phyloP scores from a whole-genome alignment of 768 basidiomycete genomes.

The Xerocomellus chrysenteron region DNA sequence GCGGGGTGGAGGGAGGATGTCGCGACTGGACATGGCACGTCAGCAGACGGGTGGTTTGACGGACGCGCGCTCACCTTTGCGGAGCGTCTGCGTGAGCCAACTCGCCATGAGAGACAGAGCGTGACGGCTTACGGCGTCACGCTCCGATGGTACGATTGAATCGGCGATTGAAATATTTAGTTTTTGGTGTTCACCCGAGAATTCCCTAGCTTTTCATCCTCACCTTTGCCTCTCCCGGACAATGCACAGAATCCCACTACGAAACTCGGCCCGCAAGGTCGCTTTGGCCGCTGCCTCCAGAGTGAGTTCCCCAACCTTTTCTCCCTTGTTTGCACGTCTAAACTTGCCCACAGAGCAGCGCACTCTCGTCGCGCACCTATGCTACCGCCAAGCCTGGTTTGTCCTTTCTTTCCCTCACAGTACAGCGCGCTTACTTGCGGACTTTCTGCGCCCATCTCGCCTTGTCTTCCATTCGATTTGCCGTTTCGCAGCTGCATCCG shows the following conservation, averaged over 20 bases:
- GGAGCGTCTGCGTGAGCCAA: constrained; percentile 26
- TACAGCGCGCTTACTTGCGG: constrained; percentile 2
- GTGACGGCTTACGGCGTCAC: constrained; percentile 12
- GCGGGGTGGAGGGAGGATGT: constrained; percentile 18
- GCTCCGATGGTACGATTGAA: constrained; percentile 19
- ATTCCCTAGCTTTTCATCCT: constrained; percentile 43
- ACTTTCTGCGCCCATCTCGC: constrained; percentile 11
- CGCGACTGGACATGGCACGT: constrained; percentile 14
- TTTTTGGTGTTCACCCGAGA: constrained; percentile 36
- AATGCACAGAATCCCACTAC: constrained; percentile 85
- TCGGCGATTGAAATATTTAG: constrained; percentile 31
- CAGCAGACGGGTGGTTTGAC: background rate
- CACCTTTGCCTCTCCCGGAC: constrained; percentile 45
- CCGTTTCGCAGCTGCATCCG: constrained; percentile 80
- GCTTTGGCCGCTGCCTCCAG: constrained; percentile 65
- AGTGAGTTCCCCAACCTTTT: constrained; percentile 40
- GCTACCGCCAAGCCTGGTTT: constrained; percentile 97
- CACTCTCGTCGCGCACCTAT: constrained; percentile 75
- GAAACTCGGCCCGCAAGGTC: constrained; percentile 79
- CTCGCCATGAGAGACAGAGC: constrained; percentile 16
- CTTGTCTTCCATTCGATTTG: constrained; percentile 24
- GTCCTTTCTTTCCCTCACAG: constrained; percentile 27
- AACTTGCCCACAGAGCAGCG: constrained; percentile 35
- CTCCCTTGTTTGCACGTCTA: background rate
- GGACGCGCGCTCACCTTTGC: constrained; percentile 18